Conservation (phyloP, 345 rosid genomes). For the Aquilaria malaccensis region DNA sequence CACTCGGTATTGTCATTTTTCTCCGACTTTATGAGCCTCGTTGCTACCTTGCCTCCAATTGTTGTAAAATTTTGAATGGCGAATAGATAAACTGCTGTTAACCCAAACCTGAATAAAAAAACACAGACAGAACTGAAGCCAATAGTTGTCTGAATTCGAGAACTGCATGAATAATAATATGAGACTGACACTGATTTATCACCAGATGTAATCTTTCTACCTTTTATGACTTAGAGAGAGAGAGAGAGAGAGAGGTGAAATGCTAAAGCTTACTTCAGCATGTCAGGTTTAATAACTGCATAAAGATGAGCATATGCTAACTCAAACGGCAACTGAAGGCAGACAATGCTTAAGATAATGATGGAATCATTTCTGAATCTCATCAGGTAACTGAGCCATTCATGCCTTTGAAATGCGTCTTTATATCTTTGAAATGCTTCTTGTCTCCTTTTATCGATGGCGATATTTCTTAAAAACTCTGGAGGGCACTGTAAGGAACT, state of each 20-base stretch:
- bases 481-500: conserved; percentile 40
- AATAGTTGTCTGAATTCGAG: not conserved
- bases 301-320: conserved; percentile 91
- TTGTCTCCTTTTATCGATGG: conserved; percentile 44
- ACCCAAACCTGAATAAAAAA: conserved; percentile 57
- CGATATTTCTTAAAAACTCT: conserved; percentile 35
- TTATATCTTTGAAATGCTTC: conserved; percentile 74
- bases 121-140: not conserved
- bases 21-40: conserved; percentile 70
- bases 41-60: conserved; percentile 75
- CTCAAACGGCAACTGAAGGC: conserved; percentile 98
- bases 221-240: not conserved
- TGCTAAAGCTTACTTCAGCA: conserved; percentile 47
- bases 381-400: conserved; percentile 74
- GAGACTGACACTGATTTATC: not conserved
- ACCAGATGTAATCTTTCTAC: not conserved
- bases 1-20: conserved; percentile 62
- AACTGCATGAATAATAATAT: not conserved
- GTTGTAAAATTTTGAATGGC: conserved; percentile 74
- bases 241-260: not conserved
- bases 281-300: conserved; percentile 51
- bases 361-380: conserved; percentile 72
- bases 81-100: conserved; percentile 79
- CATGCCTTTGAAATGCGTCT: conserved; percentile 75
- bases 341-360: conserved; percentile 62